phyloP scores from a whole-genome alignment of 2,329 filamentous ascomycete species.

The Microsporum audouinii region DNA sequence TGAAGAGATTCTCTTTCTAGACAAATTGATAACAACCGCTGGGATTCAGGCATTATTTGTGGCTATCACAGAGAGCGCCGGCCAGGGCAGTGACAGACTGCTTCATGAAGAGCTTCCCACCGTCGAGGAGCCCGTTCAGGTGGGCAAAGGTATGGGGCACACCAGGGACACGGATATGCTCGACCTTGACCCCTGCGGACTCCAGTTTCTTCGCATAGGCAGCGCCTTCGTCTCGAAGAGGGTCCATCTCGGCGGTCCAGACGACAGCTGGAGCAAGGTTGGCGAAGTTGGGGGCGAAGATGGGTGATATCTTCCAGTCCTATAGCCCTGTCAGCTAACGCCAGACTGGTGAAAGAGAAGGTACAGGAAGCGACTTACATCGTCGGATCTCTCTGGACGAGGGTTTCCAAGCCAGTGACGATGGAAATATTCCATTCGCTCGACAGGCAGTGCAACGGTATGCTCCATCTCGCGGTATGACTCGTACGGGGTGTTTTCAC shows the following conservation, averaged over 20 bases:
- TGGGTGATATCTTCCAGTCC: slow-evolving; percentile 35
- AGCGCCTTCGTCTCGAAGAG: slow-evolving; percentile 33
- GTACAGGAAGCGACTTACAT: slow-evolving; percentile 20
- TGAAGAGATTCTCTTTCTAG: not conserved
- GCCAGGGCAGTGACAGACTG: slow-evolving; percentile 22
- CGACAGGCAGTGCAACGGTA: slow-evolving; percentile 25
- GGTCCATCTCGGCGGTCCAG: slow-evolving; percentile 32
- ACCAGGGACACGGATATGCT: slow-evolving; percentile 23
- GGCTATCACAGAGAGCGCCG: slow-evolving; percentile 14
- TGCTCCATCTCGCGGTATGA: slow-evolving; percentile 32
- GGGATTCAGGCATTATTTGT: not conserved
- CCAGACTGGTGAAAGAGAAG: not conserved
- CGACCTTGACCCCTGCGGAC: slow-evolving; percentile 25
- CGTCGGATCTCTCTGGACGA: slow-evolving; percentile 24
- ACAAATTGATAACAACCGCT: no score
- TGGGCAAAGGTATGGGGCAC: slow-evolving; percentile 26
- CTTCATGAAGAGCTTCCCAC: slow-evolving; percentile 21
- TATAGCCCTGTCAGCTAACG: slow-evolving; percentile 9
- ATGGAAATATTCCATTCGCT: slow-evolving; percentile 32
- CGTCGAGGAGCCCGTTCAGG: slow-evolving; percentile 24
- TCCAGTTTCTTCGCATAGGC: slow-evolving; percentile 29
- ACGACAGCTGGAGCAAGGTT: slow-evolving; percentile 31
- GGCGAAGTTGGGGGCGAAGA: slow-evolving; percentile 26
- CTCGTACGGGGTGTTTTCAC: slow-evolving; percentile 27
- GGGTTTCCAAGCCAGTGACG: slow-evolving; percentile 29